Percentiles rank a stretch among this genome's conserved stretches.
phyloP scores from a whole-genome alignment of 305 asterid species.

The Striga hermonthica region DNA sequence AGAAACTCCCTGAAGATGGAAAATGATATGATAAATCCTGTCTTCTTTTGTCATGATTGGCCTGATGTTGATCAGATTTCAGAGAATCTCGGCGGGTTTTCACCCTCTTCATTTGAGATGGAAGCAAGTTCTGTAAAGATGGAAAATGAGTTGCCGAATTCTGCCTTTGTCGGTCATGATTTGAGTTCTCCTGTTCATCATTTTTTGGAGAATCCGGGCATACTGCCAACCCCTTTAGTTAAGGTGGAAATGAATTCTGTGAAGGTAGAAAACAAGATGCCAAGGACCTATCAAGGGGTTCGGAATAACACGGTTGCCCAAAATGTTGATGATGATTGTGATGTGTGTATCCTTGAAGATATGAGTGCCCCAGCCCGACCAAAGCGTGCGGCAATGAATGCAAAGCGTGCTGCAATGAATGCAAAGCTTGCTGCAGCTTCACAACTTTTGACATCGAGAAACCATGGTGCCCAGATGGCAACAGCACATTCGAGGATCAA shows the following conservation, averaged over 20 bases:
- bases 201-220: constrained; percentile 35
- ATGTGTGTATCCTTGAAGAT: constrained; percentile 80
- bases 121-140: constrained; percentile 32
- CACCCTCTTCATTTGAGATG: constrained; percentile 35
- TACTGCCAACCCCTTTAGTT: constrained; percentile 34
- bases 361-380: constrained; percentile 65
- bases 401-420: constrained; percentile 39
- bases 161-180: neutral
- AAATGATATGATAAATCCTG: constrained; percentile 34
- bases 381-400: constrained; percentile 37
- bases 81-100: constrained; percentile 34
- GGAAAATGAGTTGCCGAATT: constrained; percentile 39
- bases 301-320: constrained; percentile 37
- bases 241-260: constrained; percentile 33
- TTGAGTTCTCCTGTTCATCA: constrained; percentile 24
- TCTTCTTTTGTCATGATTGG: neutral
- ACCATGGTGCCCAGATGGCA: constrained; percentile 37
- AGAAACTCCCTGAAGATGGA: constrained; percentile 33
- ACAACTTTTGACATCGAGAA: constrained; percentile 43
- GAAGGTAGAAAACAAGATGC: constrained; percentile 39
- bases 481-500: constrained; percentile 49
- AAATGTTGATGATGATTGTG: constrained; percentile 60
- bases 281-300: constrained; percentile 39
- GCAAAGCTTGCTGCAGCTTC: constrained; percentile 42
- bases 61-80: constrained; percentile 33